phyloP scores from a whole-genome alignment of 2,329 filamentous ascomycete species.

The Phaeoacremonium minimum region DNA sequence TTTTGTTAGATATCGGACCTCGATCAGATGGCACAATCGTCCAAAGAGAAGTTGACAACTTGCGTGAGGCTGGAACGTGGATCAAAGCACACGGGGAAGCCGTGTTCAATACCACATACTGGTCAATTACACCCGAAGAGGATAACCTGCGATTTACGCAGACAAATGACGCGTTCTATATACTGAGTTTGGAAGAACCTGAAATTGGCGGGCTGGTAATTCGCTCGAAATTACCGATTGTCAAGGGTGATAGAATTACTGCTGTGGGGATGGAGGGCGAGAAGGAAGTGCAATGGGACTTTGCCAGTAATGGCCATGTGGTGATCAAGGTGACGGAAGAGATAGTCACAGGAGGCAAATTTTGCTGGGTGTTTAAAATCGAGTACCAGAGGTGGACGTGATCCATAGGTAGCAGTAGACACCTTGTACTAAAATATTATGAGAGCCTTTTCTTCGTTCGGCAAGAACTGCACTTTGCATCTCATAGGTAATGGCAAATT shows the following conservation, averaged over 20 bases:
- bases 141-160: constrained; percentile 36
- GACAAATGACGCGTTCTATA: constrained; percentile 39
- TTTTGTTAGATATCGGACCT: constrained; percentile 51
- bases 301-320: constrained; percentile 12
- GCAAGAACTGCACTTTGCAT: no score
- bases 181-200: constrained; percentile 31
- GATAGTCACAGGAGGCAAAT: constrained; percentile 22
- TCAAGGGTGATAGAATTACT: constrained; percentile 27
- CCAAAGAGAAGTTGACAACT: constrained; percentile 36
- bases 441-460: no score
- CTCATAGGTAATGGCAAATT: no score
- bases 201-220: constrained; percentile 20
- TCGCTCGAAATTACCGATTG: constrained; percentile 31
- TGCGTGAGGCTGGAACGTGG: constrained; percentile 49
- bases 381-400: no score
- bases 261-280: neutral
- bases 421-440: no score
- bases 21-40: constrained; percentile 48
- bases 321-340: constrained; percentile 22
- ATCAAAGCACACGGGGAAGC: constrained; percentile 47
- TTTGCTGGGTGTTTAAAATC: constrained; percentile 36
- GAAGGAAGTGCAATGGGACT: neutral
- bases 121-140: constrained; percentile 34
- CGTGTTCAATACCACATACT: constrained; percentile 51
- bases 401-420: no score